These are phyloP conservation scores for Ustilago tritici DNA, from an alignment of 1,284 basidiomycete species.

Conservation along the genomic window DNA sequence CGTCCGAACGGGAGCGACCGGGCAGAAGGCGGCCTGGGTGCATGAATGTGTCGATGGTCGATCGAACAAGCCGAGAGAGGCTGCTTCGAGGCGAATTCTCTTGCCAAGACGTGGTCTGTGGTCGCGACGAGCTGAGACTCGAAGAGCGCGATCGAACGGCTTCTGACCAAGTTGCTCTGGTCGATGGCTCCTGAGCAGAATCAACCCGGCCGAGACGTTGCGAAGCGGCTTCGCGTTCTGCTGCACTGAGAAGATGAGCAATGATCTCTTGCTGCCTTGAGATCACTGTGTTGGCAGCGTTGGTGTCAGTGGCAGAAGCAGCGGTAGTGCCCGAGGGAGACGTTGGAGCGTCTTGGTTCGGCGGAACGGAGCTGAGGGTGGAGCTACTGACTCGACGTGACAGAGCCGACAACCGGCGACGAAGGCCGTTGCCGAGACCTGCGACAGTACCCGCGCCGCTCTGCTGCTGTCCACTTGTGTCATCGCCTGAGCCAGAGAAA, in stretches of 20 bases:
- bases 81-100: conserved; percentile 19
- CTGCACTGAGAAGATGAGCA: conserved; percentile 30
- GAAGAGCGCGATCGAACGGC: conserved; percentile 11
- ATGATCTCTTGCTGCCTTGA: conserved; percentile 44
- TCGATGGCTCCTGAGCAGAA: conserved; percentile 13
- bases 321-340: not conserved
- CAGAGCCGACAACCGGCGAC: conserved; percentile 34
- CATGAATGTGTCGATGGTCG: conserved; percentile 31
- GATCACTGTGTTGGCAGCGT: not conserved
- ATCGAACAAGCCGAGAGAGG: conserved; percentile 35
- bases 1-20: conserved; percentile 8
- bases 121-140: conserved; percentile 11
- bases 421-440: conserved; percentile 37
- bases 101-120: conserved; percentile 2
- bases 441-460: conserved; percentile 3
- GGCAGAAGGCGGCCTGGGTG: conserved; percentile 39
- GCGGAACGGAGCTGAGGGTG: not conserved
- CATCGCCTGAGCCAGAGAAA: not conserved
- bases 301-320: not conserved
- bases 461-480: conserved; percentile 2
- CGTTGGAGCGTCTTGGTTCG: not conserved
- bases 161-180: not conserved
- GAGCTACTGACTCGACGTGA: conserved; percentile 29
- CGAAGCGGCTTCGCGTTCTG: conserved; percentile 33
- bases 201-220: conserved; percentile 17